Conservation (phyloP, 805 yeast genomes). For the Cyberlindnera japonica region DNA sequence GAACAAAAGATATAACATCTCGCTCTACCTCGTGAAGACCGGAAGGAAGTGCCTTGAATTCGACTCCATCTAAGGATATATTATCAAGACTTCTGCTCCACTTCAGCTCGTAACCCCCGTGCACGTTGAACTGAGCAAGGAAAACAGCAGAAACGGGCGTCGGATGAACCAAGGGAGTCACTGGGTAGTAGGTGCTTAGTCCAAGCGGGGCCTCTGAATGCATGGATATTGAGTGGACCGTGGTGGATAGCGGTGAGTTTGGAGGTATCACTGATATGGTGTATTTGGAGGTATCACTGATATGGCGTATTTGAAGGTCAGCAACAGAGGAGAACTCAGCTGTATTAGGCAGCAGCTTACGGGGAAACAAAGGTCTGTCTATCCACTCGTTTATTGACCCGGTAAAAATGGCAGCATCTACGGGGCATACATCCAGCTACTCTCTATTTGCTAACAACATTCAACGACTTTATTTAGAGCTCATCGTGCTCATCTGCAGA, state of each 20-base stretch:
- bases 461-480: too few relatives aligned
- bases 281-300: background rate
- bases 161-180: constrained; percentile 4
- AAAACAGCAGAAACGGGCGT: constrained; percentile 41
- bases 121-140: constrained; percentile 49
- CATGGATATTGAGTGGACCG: background rate
- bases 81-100: constrained; percentile 38
- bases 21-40: constrained; percentile 52
- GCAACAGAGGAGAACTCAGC: too few relatives aligned
- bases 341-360: too few relatives aligned
- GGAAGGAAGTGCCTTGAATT: constrained; percentile 64
- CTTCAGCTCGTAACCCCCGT: constrained; percentile 44
- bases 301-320: background rate
- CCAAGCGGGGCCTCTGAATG: background rate
- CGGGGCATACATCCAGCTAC: too few relatives aligned
- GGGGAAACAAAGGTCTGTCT: too few relatives aligned
- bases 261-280: background rate
- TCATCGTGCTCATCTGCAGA: constrained; percentile 13
- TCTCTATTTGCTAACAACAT: background rate
- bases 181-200: constrained; percentile 11
- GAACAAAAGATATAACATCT: constrained; percentile 55
- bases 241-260: background rate
- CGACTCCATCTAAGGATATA: constrained; percentile 41
- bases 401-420: too few relatives aligned
- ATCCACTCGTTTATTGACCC: too few relatives aligned